A percentile compares a stretch with the other conserved stretches of the same genome.
Conservation (phyloP, 2,329 filamentous ascomycete species). For the Pseudogymnoascus destructans region DNA sequence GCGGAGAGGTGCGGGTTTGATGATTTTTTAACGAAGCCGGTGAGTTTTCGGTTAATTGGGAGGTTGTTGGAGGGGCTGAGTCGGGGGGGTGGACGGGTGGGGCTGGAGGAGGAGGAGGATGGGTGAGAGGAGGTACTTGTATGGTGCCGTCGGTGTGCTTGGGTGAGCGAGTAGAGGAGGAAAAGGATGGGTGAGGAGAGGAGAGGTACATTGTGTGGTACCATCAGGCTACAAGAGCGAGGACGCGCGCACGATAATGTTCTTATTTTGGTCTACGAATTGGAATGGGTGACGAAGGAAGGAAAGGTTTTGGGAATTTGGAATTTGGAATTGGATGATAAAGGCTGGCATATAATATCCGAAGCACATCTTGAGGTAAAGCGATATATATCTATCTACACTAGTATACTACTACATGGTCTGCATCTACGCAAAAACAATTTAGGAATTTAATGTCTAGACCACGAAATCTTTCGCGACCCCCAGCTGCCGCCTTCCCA, state of each 20-base stretch:
- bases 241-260: neutral
- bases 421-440: neutral
- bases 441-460: neutral
- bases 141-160: neutral
- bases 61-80: slow-evolving; percentile 3
- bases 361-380: neutral
- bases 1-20: slow-evolving; percentile 40
- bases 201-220: neutral
- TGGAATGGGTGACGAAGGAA: slow-evolving; percentile 31
- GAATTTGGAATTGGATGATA: slow-evolving; percentile 79
- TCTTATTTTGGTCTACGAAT: neutral
- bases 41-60: slow-evolving; percentile 20
- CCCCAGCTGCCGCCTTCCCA: neutral
- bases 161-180: neutral
- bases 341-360: slow-evolving; percentile 1
- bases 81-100: neutral
- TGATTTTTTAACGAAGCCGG: slow-evolving; percentile 40
- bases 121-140: neutral
- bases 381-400: neutral
- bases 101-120: neutral
- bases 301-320: slow-evolving; percentile 92
- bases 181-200: neutral
- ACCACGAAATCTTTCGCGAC: neutral
- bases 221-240: neutral
- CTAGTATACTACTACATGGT: neutral